Evolutionary conservation across 2,329 filamentous ascomycete species (phyloP), one percentile per base, ranked within the genome.

Genomic region (Colletotrichum higginsianum): DNA sequence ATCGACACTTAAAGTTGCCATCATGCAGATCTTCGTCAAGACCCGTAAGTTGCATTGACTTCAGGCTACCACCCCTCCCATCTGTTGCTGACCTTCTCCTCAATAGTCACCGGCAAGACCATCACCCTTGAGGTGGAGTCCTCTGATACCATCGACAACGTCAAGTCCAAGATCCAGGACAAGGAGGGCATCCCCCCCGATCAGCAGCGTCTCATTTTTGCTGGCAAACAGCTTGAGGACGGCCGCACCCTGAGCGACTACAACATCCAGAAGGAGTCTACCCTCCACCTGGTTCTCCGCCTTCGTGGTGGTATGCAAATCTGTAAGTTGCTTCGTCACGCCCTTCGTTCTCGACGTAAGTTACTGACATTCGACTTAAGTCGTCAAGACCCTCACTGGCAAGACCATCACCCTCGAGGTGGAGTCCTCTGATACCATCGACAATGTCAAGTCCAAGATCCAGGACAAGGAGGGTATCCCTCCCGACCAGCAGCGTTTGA

Each of bases 1-100:
- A 77, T 71, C 47, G 75, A 69, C 46, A 73, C 75, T 71, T 67
- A 60, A 75, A 77, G 78, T 78, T 80, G 82, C 76, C 84, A 91
- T 77, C 84, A 97, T 98, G 95, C 95, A 98, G 90, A 98, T 98
- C 89, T 98, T 98, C 85, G 95, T 98, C 80, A 98, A 98, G 92
- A 98, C 95, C 78, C 90, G 92, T 94, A 88, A 89, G 92, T 92
- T 79, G 46, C 78, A 75, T 63, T 71, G 75, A 75, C 50, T 11
- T 38, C 61, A 35, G 42, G 2, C 38, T 57, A 62, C 57, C 61
- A 30, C 60, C 49, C 61, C 53, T 85, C 87, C 77, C 80, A 88
- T 87, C 79, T 87, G 83, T 86, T 71, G 47, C 77, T 79, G 71
- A 80, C 77, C 26, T 21, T 18, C 2, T 7, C 11, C 35, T 9